Base-by-base conservation (phyloP, 768 basidiomycete genomes). In the Sporobolomyces roseus region DNA sequence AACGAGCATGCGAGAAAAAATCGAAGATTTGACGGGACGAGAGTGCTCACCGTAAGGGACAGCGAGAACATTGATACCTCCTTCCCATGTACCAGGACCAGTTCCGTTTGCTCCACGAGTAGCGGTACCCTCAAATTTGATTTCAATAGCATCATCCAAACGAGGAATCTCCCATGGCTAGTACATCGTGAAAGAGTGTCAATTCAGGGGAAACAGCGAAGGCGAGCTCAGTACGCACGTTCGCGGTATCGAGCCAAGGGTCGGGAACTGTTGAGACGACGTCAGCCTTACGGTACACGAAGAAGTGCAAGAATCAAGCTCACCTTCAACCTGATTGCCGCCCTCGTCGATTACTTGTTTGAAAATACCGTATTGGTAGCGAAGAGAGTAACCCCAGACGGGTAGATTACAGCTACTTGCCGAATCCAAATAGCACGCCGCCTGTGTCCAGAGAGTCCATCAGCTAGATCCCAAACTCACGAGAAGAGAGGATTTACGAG, bases 401-500 rank as follows among this genome's bases (percentile, higher is more conserved):
- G 94, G 94, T 6, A 97, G 83, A 78, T 93, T 88, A 76, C 91
- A 87, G 13, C 89, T 89, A 4, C 93, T 87, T 29, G 87, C 85
- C n/a, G 89, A 91, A 77, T 97, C 93, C 54, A 79, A 85, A 78
- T 97, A 99, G 81, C 96, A 99, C 1, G 96, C 94, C 1, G 96
- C n/a, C n/a, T n/a, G n/a, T n/a, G n/a, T n/a, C n/a, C n/a, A n/a
- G n/a, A n/a, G n/a, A n/a, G n/a, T n/a, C n/a, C n/a, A n/a, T n/a
- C n/a, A n/a, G n/a, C n/a, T n/a, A n/a, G n/a, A n/a, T n/a, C n/a
- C n/a, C n/a, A n/a, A n/a, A n/a, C n/a, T n/a, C n/a, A n/a, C n/a
- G n/a, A n/a, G n/a, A n/a, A n/a, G n/a, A n/a, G n/a, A n/a, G n/a
- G n/a, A n/a, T n/a, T n/a, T n/a, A n/a, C 96, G 51, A 99, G 85